Percentiles rank a stretch among this genome's conserved stretches.
Conservation (phyloP, 2,329 filamentous ascomycete genomes). For the Aspergillus tanneri region DNA sequence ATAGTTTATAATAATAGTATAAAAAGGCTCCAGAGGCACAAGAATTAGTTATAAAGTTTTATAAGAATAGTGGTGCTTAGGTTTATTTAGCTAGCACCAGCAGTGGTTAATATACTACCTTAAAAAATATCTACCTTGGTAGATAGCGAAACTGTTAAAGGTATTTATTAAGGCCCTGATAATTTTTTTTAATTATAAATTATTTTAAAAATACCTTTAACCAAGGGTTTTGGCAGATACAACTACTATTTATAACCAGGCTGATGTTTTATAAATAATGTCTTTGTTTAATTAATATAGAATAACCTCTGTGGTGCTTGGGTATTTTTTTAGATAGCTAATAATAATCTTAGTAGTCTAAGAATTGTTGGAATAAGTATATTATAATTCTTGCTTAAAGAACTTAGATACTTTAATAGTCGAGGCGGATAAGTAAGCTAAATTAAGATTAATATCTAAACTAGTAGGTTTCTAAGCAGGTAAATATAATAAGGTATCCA, state of each 20-base stretch:
- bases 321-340: too few relatives aligned
- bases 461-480: background rate
- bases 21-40: background rate
- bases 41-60: background rate
- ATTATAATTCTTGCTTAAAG: background rate
- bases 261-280: too few relatives aligned
- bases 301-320: too few relatives aligned
- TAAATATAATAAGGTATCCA: background rate
- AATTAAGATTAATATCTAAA: background rate
- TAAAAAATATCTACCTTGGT: too few relatives aligned
- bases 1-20: conserved; percentile 3
- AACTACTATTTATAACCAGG: too few relatives aligned
- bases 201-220: too few relatives aligned
- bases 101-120: background rate
- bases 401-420: background rate
- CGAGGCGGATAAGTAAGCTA: background rate
- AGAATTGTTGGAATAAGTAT: background rate
- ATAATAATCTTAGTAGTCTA: background rate
- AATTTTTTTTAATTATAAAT: too few relatives aligned
- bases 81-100: background rate
- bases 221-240: too few relatives aligned
- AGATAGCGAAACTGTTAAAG: background rate
- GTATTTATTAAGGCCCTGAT: too few relatives aligned
- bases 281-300: too few relatives aligned
- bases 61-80: background rate